Conservation (phyloP, 2,329 filamentous ascomycete species). For the Tricladium varicosporioides region DNA sequence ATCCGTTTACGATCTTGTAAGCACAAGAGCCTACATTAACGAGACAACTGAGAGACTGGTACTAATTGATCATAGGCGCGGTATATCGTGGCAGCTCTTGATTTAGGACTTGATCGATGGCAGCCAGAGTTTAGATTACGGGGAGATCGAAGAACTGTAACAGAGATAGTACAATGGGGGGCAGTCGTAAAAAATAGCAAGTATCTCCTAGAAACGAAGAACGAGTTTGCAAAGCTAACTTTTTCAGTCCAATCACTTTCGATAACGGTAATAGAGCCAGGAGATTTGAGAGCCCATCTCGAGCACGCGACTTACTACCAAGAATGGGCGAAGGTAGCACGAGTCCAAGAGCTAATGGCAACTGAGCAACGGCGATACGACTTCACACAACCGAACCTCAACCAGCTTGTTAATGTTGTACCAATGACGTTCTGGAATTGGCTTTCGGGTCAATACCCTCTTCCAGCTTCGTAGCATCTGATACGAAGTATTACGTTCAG, state of each 20-base stretch:
- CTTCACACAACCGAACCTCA: conserved; percentile 59
- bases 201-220: conserved; percentile 14
- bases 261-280: conserved; percentile 22
- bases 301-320: conserved; percentile 31
- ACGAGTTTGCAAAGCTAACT: conserved; percentile 3
- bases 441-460: conserved; percentile 47
- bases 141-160: conserved; percentile 59
- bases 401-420: conserved; percentile 47
- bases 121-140: conserved; percentile 64
- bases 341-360: conserved; percentile 62
- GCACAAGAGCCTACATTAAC: too few relatives aligned
- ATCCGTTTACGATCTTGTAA: conserved; percentile 66
- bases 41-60: too few relatives aligned
- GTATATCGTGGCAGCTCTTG: conserved; percentile 64
- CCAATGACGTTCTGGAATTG: conserved; percentile 53
- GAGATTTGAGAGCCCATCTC: conserved; percentile 19
- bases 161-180: conserved; percentile 54
- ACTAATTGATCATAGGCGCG: conserved; percentile 39
- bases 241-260: conserved; percentile 16
- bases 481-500: too few relatives aligned
- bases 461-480: not conserved
- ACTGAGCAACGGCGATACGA: conserved; percentile 69
- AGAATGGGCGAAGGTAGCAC: conserved; percentile 47
- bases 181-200: conserved; percentile 45
- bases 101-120: conserved; percentile 59